Evolutionary conservation across 2,329 filamentous ascomycete species (phyloP), one percentile per base, ranked within the genome.

Genomic region (Aspergillus sp.): DNA sequence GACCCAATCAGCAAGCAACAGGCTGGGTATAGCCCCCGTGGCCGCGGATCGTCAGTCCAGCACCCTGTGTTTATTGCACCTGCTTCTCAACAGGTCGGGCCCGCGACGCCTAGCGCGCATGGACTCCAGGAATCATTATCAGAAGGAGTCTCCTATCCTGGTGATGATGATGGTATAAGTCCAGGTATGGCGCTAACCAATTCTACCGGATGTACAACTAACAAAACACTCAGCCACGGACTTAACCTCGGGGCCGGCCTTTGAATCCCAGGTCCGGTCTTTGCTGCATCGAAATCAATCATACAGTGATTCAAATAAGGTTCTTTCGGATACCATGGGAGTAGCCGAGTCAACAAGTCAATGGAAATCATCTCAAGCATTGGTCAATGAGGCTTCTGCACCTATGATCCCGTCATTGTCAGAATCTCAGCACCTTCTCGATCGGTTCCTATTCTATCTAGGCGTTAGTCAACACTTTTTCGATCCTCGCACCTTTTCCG

Each of bases 391-490:
- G 9, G 60, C 57, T 32, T 52, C 55, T 11, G 39, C 20, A 12
- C 54, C 54, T 22, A 50, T 20, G 24, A 55, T 64, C 5, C 62
- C 63, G 10, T 57, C 64, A 20, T 20, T 64, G 7, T 61, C 65
- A 31, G 59, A 67, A 24, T 67, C 65, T 6, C 61, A 62, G 47
- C 56, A 67, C 52, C 52, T 67, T 18, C 56, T 67, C 22, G 65
- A 67, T 46, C 65, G 60, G 10, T 67, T 67, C 14, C 63, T 67
- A 5, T 67, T 64, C 53, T 67, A 67, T 46, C 56, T 67, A n/a
- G 65, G 65, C 6, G 65, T 67, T 6, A 67, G 60, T 58, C 65
- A 67, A 24, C 65, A 67, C 18, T 67, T 67, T 22, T 67, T 65
- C 31, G 65, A 67, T 16, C 57, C 65, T 10, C 58, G 65, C 4